Evolutionary conservation across 768 basidiomycete genomes (phyloP), one percentile per base, ranked within the genome.

Genomic region (Tulasnella sp.): DNA sequence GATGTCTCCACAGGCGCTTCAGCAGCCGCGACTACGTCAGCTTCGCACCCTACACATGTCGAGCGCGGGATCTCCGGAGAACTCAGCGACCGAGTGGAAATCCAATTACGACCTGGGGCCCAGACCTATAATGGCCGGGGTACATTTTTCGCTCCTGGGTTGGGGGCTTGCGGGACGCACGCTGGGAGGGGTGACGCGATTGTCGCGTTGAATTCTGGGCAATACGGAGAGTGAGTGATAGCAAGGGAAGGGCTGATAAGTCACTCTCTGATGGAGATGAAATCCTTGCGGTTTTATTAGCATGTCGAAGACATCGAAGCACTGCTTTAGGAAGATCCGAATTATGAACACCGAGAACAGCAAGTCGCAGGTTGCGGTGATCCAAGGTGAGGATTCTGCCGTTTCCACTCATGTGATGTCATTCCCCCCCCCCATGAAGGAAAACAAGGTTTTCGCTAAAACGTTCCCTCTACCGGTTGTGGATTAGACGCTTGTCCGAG

Each of bases 151-250:
- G 36, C 27, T 58, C 76, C 76, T 38, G 76, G 76, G 34, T 36
- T 58, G 58, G 76, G 76, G 18, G 76, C 76, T 36, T 77, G 76
- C 71, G 76, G 76, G 36, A 62, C 34, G 31, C 34, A 46, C 18
- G 52, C 31, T 34, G 76, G 52, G 52, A 77, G 27, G 10, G 38
- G 62, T 27, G 58, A 62, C 42, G 1, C 58, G 34, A 77, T 77
- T 21, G 76, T 77, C 19, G 76, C 76, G 56, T 31, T 77, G 21
- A 77, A 77, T 71, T 31, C 39, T 9, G 52, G 12, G 36, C 76
- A 77, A 31, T 77, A 77, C n/a, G 76, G 76, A 58, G 40, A 46
- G 58, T 77, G 76, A 62, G 58, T 62, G 56, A 24, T 52, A 52
- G 18, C 3, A 74, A 1, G 7, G 42, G 7, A 7, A 19, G 3